Percentiles rank a stretch among this genome's conserved stretches.
Evolutionary conservation across 257 asterid species (phyloP).

Genomic region (Handroanthus guayacan): DNA sequence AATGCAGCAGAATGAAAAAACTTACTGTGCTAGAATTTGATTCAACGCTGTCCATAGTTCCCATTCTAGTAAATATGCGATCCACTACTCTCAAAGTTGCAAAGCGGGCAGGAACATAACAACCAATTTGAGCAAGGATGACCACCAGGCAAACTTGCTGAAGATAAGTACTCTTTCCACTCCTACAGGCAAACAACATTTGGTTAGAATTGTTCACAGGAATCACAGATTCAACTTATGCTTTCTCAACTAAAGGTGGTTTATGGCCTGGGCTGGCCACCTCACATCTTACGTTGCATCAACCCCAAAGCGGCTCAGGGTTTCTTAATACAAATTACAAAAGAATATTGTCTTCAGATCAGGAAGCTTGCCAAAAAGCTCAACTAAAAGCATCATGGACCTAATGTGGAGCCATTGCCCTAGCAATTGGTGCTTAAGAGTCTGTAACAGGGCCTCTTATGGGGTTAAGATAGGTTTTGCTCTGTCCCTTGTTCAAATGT

Average conservation of each 20-base stretch:
- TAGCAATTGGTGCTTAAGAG: slow-evolving; percentile 29
- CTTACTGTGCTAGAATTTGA: slow-evolving; percentile 96
- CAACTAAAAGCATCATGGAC: slow-evolving; percentile 21
- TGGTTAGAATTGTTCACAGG: slow-evolving; percentile 25
- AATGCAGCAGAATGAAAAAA: slow-evolving; percentile 13
- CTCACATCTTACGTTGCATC: slow-evolving; percentile 23
- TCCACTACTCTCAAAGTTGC: slow-evolving; percentile 88
- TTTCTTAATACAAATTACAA: not conserved
- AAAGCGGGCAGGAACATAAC: slow-evolving; percentile 93
- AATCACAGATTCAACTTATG: slow-evolving; percentile 23
- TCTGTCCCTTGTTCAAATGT: slow-evolving; percentile 21
- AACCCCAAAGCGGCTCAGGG: slow-evolving; percentile 12
- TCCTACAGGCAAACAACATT: slow-evolving; percentile 60
- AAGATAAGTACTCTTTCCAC: slow-evolving; percentile 98
- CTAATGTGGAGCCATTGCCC: slow-evolving; percentile 15
- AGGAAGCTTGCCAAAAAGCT: slow-evolving; percentile 13
- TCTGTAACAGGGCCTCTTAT: slow-evolving; percentile 17
- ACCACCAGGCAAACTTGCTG: slow-evolving; percentile 89
- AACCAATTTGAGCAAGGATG: slow-evolving; percentile 98
- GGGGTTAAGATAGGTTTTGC: slow-evolving; percentile 23
- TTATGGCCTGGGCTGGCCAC: slow-evolving; percentile 26
- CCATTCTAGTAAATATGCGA: slow-evolving; percentile 98
- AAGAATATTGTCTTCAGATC: slow-evolving; percentile 9
- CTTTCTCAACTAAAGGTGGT: slow-evolving; percentile 33
- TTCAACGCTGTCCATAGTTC: slow-evolving; percentile 87